These are phyloP conservation scores for Trichoderma atrobrunneum DNA, from an alignment of 2,329 filamentous ascomycete genomes.

Conservation along the genomic window DNA sequence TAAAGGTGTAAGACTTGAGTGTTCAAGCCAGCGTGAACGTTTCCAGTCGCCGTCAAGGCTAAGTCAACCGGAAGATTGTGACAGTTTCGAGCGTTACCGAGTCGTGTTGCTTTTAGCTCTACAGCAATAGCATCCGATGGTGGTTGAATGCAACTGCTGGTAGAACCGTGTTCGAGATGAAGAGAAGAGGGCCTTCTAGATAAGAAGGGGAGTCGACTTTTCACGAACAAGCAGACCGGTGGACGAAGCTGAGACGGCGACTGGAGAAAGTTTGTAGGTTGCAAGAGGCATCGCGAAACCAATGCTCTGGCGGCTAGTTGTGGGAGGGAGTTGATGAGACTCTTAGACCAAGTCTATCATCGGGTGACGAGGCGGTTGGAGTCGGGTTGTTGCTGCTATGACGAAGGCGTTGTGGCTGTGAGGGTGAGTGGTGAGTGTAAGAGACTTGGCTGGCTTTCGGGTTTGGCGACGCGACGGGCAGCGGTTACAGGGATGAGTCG, in stretches of 20 bases:
- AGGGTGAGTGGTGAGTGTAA: not conserved
- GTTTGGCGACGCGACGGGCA: constrained; percentile 18
- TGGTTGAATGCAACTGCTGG: constrained; percentile 25
- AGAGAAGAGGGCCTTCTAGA: constrained; percentile 42
- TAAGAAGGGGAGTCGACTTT: constrained; percentile 43
- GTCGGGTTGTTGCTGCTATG: constrained; percentile 14
- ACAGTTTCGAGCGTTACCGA: constrained; percentile 32
- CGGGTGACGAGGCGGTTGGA: constrained; percentile 20
- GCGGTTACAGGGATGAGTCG: constrained; percentile 12
- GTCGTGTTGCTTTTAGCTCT: constrained; percentile 40
- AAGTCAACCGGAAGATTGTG: constrained; percentile 46
- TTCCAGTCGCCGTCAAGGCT: constrained; percentile 56
- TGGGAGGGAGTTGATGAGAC: constrained; percentile 14
- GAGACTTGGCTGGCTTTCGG: not conserved
- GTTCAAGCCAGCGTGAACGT: constrained; percentile 31
- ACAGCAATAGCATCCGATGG: constrained; percentile 39
- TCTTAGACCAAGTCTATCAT: constrained; percentile 37
- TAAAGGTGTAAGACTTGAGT: not conserved
- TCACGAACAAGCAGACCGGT: constrained; percentile 58
- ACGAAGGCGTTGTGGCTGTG: constrained; percentile 16
- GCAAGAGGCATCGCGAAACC: constrained; percentile 57
- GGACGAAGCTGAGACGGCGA: constrained; percentile 61
- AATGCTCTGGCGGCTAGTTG: constrained; percentile 31
- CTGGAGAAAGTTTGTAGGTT: constrained; percentile 51
- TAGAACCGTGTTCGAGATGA: constrained; percentile 40